Base-by-base conservation (phyloP, 768 basidiomycete genomes). In the Leccinellum rugosiceps region DNA sequence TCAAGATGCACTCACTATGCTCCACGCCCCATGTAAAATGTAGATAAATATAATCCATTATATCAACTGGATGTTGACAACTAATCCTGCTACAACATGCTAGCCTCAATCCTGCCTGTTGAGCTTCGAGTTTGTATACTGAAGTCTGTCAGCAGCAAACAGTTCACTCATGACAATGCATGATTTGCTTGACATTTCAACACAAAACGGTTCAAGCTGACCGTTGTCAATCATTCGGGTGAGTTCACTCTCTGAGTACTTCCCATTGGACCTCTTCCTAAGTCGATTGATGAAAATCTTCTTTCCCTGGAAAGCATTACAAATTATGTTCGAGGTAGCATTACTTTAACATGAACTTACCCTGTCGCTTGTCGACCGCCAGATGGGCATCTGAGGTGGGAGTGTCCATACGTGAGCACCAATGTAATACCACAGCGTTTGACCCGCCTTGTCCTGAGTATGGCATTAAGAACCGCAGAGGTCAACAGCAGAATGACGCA, bases 331-430 rank as follows among this genome's bases (percentile, higher is more conserved):
- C 53, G 21, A 41, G 10, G 19, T 2, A 4, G 7, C n/a, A 13
- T 34, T 28, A 21, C 32, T 34, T 14, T 11, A 41, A 51, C 23
- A 54, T 15, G 41, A 45, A 35, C 35, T 35, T 64, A 79, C 80
- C 65, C 64, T 72, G 47, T 67, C 66, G 50, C 59, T 69, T 56
- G 74, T 70, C n/a, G 65, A 66, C 23, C 71, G 68, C 80, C 81
- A 83, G 44, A 81, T 62, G 7, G 63, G 57, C 35, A 62, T 53
- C 26, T 70, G 54, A 8, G 74, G 57, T 5, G 63, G 65, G 15
- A 75, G 56, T 0, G 64, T 65, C 80, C 81, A 84, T n/a, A 68
- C 62, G 47, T 77, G 72, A n/a, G 75, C 77, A 14, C 82, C 82
- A 25, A 84, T 72, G 57, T 82, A 84, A 58, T 67, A 80, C 83